Percentiles rank a stretch among this genome's conserved stretches.
phyloP scores from a whole-genome alignment of 257 asterid species.

The Solanum pennellii region DNA sequence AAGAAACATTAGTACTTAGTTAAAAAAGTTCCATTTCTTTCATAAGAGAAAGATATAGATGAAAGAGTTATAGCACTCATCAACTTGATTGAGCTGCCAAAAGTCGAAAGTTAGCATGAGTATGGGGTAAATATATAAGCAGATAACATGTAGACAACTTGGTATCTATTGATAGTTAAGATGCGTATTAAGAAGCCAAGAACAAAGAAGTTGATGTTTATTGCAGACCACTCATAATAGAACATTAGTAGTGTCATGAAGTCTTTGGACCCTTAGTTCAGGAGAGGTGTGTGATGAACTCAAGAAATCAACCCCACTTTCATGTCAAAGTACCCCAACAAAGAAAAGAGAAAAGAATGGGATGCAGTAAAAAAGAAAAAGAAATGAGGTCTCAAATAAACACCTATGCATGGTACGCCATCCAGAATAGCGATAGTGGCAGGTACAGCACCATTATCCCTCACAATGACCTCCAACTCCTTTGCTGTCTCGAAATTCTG shows the following conservation, averaged over 20 bases:
- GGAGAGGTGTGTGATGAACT: not conserved
- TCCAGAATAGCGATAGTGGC: constrained; percentile 89
- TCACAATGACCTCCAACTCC: constrained; percentile 65
- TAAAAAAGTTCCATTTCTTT: not conserved
- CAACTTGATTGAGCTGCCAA: not conserved
- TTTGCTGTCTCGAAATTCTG: constrained; percentile 79
- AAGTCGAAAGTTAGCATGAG: not conserved
- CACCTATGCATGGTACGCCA: constrained; percentile 77
- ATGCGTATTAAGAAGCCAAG: not conserved
- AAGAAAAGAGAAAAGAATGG: not conserved
- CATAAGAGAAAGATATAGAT: not conserved
- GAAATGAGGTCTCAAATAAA: constrained; percentile 1
- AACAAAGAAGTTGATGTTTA: not conserved
- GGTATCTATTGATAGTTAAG: not conserved
- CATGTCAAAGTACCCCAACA: not conserved
- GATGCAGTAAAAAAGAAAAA: not conserved
- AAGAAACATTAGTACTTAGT: not conserved
- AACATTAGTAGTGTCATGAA: not conserved
- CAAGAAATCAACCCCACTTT: not conserved
- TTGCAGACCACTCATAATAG: not conserved
- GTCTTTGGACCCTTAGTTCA: not conserved
- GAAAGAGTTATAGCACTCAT: not conserved
- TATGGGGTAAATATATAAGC: not conserved
- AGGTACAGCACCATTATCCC: constrained; percentile 79
- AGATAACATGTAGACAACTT: not conserved